Conservation (phyloP, 441 rosid genomes). For the Populus trichocarpa region DNA sequence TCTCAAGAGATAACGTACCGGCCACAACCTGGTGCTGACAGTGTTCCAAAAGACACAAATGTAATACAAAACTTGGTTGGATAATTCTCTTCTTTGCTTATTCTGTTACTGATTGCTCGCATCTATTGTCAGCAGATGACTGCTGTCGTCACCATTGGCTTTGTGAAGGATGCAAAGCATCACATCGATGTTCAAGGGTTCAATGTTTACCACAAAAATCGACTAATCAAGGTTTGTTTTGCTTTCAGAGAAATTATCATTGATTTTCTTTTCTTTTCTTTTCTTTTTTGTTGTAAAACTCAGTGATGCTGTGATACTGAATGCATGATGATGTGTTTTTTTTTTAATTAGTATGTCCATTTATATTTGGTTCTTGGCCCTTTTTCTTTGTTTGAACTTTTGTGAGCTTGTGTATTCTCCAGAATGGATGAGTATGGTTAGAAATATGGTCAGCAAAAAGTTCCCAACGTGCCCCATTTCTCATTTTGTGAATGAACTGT, state of each 20-base stretch:
- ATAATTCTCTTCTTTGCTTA: constrained; percentile 1
- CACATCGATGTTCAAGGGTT: constrained; percentile 96
- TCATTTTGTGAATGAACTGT: no score
- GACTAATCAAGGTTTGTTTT: constrained; percentile 77
- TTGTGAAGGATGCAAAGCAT: constrained; percentile 89
- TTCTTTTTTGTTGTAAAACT: no score
- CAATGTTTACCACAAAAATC: constrained; percentile 95
- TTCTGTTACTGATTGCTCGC: constrained; percentile 19
- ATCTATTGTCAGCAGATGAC: constrained; percentile 47
- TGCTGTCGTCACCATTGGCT: constrained; percentile 83
- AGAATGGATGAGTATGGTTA: not conserved
- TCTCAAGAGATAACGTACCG: constrained; percentile 57
- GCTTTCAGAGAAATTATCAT: not conserved
- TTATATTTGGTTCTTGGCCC: not conserved
- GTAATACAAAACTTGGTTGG: constrained; percentile 32
- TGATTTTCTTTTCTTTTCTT: not conserved
- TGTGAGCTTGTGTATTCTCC: not conserved
- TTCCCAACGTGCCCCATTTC: not conserved
- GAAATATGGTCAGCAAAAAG: not conserved
- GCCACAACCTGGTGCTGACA: constrained; percentile 58
- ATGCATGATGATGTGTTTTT: not conserved
- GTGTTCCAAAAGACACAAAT: constrained; percentile 37
- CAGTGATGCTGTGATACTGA: no score
- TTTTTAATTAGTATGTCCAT: not conserved
- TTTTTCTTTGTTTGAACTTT: not conserved